phyloP scores from a whole-genome alignment of 345 rosid genomes.

The Orychophragmus violaceus region DNA sequence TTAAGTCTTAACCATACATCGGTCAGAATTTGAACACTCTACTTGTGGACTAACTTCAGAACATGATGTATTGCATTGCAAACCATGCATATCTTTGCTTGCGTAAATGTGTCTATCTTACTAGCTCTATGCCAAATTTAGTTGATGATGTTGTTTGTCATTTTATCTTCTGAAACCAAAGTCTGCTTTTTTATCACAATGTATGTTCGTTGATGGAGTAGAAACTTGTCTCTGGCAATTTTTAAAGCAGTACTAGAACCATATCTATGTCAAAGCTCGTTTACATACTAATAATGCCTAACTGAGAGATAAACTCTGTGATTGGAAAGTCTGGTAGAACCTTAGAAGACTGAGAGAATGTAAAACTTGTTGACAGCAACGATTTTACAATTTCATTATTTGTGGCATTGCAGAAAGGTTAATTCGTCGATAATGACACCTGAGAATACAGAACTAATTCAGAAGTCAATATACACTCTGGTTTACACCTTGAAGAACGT shows the following conservation, averaged over 20 bases:
- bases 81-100: background rate
- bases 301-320: background rate
- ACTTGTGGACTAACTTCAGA: background rate
- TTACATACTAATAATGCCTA: background rate
- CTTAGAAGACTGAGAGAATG: background rate
- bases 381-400: background rate
- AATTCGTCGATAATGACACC: slow-evolving; percentile 83
- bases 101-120: background rate
- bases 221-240: slow-evolving; percentile 6
- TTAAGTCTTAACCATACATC: background rate
- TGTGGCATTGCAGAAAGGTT: slow-evolving; percentile 44
- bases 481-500: slow-evolving; percentile 88
- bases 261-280: slow-evolving; percentile 2
- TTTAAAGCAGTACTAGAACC: background rate
- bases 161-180: background rate
- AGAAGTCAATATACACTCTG: slow-evolving; percentile 75
- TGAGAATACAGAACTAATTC: slow-evolving; percentile 81
- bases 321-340: background rate
- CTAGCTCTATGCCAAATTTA: background rate
- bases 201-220: background rate
- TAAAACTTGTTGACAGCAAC: background rate
- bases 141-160: background rate
- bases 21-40: background rate
- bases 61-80: background rate
- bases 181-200: background rate